Percentiles rank a stretch among this genome's conserved stretches.
Conservation (phyloP, 2,329 filamentous ascomycete species). For the Aspergillus nomiae region DNA sequence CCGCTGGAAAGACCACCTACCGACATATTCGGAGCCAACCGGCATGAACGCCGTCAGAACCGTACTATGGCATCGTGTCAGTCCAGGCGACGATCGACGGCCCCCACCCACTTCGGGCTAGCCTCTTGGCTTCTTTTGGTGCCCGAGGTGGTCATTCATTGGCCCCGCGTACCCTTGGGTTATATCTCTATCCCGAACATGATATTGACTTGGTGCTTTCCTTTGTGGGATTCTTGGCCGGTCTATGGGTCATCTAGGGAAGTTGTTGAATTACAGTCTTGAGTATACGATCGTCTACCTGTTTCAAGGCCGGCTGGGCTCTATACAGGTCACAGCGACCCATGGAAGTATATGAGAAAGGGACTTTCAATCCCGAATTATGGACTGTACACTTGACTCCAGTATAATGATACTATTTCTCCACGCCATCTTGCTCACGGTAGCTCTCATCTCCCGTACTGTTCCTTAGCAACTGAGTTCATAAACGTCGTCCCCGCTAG, state of each 20-base stretch:
- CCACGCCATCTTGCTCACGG: not conserved
- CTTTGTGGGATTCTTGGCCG: not conserved
- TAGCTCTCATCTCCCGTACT: not conserved
- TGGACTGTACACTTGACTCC: not conserved
- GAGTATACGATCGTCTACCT: not conserved
- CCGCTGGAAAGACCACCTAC: not conserved
- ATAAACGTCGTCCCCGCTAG: not conserved
- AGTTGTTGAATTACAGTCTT: not conserved
- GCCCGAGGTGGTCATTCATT: not conserved
- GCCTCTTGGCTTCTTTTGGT: not conserved
- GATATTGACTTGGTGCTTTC: not conserved
- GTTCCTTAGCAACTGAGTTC: not conserved
- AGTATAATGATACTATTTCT: not conserved
- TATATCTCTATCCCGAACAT: not conserved
- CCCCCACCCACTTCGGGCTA: not conserved
- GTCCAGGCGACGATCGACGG: not conserved
- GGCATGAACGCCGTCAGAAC: not conserved
- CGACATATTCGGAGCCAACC: not conserved
- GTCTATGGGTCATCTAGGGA: not conserved
- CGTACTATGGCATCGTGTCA: not conserved
- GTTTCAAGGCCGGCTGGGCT: not conserved
- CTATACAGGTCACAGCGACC: not conserved
- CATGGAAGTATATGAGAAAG: not conserved
- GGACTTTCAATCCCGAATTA: not conserved
- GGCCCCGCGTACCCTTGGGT: not conserved